Conservation (phyloP, 164 flowering plant species). For the Chimonanthus salicifolius region DNA sequence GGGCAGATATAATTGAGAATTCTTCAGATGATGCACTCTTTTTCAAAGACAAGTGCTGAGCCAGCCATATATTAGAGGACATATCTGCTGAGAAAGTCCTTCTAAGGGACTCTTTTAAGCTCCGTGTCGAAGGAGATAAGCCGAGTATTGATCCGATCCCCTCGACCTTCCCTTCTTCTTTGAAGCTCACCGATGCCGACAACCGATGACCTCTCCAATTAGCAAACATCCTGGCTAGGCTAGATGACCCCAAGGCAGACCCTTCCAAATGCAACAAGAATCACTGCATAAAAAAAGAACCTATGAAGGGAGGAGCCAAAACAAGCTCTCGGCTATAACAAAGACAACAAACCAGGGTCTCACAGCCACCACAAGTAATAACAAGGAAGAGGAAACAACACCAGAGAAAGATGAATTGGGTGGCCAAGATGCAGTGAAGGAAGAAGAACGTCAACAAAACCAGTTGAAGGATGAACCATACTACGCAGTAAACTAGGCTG, state of each 20-base stretch:
- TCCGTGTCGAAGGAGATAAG: slow-evolving; percentile 9
- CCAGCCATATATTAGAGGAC: slow-evolving; percentile 56
- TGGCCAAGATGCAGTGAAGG: slow-evolving; percentile 20
- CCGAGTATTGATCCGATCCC: slow-evolving; percentile 56
- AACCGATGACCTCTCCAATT: slow-evolving; percentile 17
- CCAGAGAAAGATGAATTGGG: background rate
- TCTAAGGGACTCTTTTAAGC: slow-evolving; percentile 27
- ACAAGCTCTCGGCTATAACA: background rate
- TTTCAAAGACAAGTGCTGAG: slow-evolving; percentile 34
- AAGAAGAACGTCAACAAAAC: background rate
- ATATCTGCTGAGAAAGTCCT: slow-evolving; percentile 65
- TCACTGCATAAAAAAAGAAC: background rate
- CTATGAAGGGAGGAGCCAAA: background rate
- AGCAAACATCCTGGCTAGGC: slow-evolving; percentile 16
- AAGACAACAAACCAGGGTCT: background rate
- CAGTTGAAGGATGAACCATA: background rate
- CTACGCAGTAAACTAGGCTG: background rate
- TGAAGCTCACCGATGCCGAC: slow-evolving; percentile 10
- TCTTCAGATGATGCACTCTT: slow-evolving; percentile 29
- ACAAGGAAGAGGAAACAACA: slow-evolving; percentile 2
- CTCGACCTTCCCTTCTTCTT: slow-evolving; percentile 22
- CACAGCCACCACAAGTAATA: background rate
- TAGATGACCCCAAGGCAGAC: background rate
- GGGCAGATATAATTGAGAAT: slow-evolving; percentile 1
- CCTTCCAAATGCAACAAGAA: background rate